Evolutionary conservation across 2,329 filamentous ascomycete genomes (phyloP), one percentile per base, ranked within the genome.

Genomic region (Cadophora gregata): DNA sequence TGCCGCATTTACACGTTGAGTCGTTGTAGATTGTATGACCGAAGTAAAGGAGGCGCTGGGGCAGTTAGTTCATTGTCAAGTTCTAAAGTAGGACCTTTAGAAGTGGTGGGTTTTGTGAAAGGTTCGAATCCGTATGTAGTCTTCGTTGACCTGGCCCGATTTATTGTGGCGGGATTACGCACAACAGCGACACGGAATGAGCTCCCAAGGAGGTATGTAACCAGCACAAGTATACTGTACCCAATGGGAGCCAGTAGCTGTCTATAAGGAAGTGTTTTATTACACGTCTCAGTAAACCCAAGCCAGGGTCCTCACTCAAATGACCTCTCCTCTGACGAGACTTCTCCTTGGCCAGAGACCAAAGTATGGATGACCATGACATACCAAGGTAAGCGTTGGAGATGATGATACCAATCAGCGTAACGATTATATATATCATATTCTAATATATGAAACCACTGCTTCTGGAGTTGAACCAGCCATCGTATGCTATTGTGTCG

Each of bases 201-300:
- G n/a, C 47, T 51, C n/a, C 59, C 66, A 25, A 68, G 33, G 24
- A 56, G 19, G 36, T 65, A 68, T 24, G 63, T 65, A 16, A 42
- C 29, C 1, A 68, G 53, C 3, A 63, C 48, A 16, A 66, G 36
- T 3, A 63, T 25, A 27, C 66, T n/a, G n/a, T n/a, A n/a, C n/a
- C n/a, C n/a, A n/a, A n/a, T n/a, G n/a, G n/a, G n/a, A n/a, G n/a
- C n/a, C n/a, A n/a, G n/a, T n/a, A n/a, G n/a, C n/a, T n/a, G n/a
- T n/a, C n/a, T n/a, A n/a, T n/a, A n/a, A n/a, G n/a, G n/a, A n/a
- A n/a, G n/a, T n/a, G n/a, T n/a, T n/a, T n/a, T n/a, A n/a, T n/a
- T n/a, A n/a, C n/a, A n/a, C n/a, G n/a, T n/a, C n/a, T n/a, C n/a
- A n/a, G n/a, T n/a, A n/a, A n/a, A n/a, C n/a, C n/a, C 25, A 48